phyloP scores from a whole-genome alignment of 2,329 filamentous ascomycete genomes.

The Microdochium paspali region DNA sequence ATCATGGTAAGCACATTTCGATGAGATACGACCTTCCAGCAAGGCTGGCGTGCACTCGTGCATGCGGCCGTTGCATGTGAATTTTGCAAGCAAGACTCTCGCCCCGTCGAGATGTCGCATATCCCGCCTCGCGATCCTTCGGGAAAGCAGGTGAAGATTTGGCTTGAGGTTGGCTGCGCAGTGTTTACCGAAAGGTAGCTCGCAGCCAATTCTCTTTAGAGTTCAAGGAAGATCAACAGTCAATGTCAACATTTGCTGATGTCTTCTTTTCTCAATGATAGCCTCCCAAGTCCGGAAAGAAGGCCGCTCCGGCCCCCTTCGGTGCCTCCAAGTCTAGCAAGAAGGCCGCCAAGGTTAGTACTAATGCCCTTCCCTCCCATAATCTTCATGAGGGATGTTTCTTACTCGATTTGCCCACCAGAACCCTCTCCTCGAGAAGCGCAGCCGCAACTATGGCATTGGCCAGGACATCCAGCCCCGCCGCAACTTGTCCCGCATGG shows the following conservation, averaged over 20 bases:
- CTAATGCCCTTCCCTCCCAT: conserved; percentile 5
- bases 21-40: conserved; percentile 1
- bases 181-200: conserved; percentile 45
- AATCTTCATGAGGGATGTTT: not conserved
- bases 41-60: conserved; percentile 6
- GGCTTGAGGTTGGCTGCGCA: conserved; percentile 47
- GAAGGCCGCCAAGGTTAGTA: conserved; percentile 92
- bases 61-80: not conserved
- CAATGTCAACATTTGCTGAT: conserved; percentile 81
- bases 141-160: conserved; percentile 47
- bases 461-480: conserved; percentile 97
- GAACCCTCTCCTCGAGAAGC: conserved; percentile 99
- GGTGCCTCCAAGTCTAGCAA: conserved; percentile 88
- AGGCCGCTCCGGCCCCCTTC: conserved; percentile 94
- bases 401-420: conserved; percentile 23
- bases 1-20: conserved; percentile 1
- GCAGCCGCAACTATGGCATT: conserved; percentile 94
- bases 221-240: conserved; percentile 75
- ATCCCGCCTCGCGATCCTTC: conserved; percentile 31
- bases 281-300: conserved; percentile 98
- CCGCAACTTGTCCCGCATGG: conserved; percentile 95
- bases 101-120: conserved; percentile 22
- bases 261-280: conserved; percentile 99
- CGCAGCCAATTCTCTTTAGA: conserved; percentile 66
- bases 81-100: conserved; percentile 16